Evolutionary conservation across 345 rosid species (phyloP), one percentile per base, ranked within the genome.

Genomic region (Eucalyptus sp.): DNA sequence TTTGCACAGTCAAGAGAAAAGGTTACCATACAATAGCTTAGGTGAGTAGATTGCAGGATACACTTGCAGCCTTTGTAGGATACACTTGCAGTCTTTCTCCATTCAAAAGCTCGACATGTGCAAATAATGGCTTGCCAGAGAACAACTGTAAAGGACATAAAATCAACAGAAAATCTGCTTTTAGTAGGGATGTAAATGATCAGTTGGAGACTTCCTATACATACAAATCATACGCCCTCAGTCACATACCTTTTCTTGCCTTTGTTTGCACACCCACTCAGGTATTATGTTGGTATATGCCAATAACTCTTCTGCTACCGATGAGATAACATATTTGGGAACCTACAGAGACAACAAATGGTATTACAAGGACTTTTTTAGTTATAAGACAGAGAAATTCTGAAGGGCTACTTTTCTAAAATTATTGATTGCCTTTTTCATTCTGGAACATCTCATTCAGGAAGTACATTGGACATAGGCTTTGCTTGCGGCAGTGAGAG

Each of bases 211-310:
- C 15, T 60, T 31, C 50, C 66, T 16, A 56, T 10, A 54, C 43
- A 3, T 44, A 87, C 18, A 31, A 18, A 87, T 52, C 88, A 56
- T 56, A 33, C 50, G 85, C 64, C 89, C 24, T 15, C 85, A 31
- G 13, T 85, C 50, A 90, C 29, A 62, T 91, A 97, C 99, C 95
- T 94, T 95, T 89, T 96, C 96, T 90, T 95, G 98, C 52, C 96
- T 94, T 88, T 93, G 92, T 91, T 94, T 92, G 90, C 97, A 96
- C 46, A 97, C 89, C 99, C 98, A 96, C 92, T 97, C 99, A 68
- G 99, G 97, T 90, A 97, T 91, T 60, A 93, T 91, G 88, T 94
- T 94, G 68, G 95, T 90, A 91, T 92, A 96, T 46, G 99, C 95
- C 93, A 97, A 89, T 87, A 96, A 90, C 92, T 97, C 98, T 91